Evolutionary conservation across 495 filamentous ascomycete genomes (phyloP).

Genomic region (Pseudevernia furfuracea): DNA sequence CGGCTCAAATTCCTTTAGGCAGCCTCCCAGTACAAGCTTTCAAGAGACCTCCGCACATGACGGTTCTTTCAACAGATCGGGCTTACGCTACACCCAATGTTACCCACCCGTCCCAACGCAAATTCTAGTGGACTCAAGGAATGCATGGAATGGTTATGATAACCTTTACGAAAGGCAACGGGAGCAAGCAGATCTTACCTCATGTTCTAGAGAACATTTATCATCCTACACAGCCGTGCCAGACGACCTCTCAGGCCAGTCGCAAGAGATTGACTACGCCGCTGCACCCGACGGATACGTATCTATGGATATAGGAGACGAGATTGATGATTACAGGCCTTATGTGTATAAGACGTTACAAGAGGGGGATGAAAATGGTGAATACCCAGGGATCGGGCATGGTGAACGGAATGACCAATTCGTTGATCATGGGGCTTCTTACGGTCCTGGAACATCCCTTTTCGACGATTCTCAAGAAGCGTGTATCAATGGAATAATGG

Average conservation of each 20-base stretch:
- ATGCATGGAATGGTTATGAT: constrained; percentile 19
- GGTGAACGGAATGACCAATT: background rate
- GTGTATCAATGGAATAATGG: background rate
- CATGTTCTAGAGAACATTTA: background rate
- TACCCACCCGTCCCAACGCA: background rate
- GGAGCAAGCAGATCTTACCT: background rate
- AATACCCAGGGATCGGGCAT: background rate
- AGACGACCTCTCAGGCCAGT: background rate
- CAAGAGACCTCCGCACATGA: background rate
- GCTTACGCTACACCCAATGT: too few species aligned
- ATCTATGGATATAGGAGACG: background rate
- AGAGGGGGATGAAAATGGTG: background rate
- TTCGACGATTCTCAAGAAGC: background rate
- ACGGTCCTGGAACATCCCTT: background rate
- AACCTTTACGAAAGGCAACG: constrained; percentile 18
- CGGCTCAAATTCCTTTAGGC: background rate
- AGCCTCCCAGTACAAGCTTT: background rate
- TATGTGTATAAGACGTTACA: background rate
- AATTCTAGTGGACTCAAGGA: constrained; percentile 2
- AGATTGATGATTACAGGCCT: background rate
- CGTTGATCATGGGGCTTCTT: background rate
- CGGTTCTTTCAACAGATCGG: background rate
- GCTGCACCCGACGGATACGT: background rate
- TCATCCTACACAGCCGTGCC: background rate
- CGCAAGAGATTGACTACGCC: background rate